Conservation (phyloP, 2,329 filamentous ascomycete genomes). For the Pleurostoma richardsiae region DNA sequence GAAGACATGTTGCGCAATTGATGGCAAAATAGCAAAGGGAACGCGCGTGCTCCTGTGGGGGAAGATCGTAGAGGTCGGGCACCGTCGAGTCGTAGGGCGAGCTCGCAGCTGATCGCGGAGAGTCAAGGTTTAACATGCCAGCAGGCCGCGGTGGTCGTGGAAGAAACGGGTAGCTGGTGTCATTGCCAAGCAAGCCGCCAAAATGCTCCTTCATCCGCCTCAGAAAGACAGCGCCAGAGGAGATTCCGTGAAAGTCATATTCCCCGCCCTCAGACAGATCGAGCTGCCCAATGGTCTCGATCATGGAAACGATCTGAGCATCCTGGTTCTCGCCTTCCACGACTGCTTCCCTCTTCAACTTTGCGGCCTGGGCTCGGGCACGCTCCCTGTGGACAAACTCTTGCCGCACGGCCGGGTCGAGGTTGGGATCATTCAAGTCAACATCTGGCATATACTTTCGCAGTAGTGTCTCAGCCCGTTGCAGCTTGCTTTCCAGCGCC, state of each 20-base stretch:
- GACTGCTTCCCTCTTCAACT: slow-evolving; percentile 30
- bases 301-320: slow-evolving; percentile 84
- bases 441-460: slow-evolving; percentile 77
- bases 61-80: slow-evolving; percentile 61
- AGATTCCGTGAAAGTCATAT: slow-evolving; percentile 93
- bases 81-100: slow-evolving; percentile 57
- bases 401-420: slow-evolving; percentile 72
- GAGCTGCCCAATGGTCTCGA: slow-evolving; percentile 83
- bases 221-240: slow-evolving; percentile 86
- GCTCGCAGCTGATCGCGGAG: slow-evolving; percentile 58
- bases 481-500: slow-evolving; percentile 75
- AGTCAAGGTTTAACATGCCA: slow-evolving; percentile 59
- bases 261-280: slow-evolving; percentile 88
- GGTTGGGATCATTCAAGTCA: slow-evolving; percentile 76
- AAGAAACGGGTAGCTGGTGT: slow-evolving; percentile 55
- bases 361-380: slow-evolving; percentile 37
- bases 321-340: slow-evolving; percentile 49
- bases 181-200: slow-evolving; percentile 66
- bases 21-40: slow-evolving; percentile 51
- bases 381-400: slow-evolving; percentile 56
- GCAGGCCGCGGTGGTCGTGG: slow-evolving; percentile 42
- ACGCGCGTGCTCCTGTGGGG: slow-evolving; percentile 52
- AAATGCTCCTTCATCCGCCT: slow-evolving; percentile 84
- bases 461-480: slow-evolving; percentile 76
- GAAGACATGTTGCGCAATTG: slow-evolving; percentile 51